These are phyloP conservation scores for Oenanthe sinensis DNA, from an alignment of 129 eudicot species.

Conservation along the genomic window DNA sequence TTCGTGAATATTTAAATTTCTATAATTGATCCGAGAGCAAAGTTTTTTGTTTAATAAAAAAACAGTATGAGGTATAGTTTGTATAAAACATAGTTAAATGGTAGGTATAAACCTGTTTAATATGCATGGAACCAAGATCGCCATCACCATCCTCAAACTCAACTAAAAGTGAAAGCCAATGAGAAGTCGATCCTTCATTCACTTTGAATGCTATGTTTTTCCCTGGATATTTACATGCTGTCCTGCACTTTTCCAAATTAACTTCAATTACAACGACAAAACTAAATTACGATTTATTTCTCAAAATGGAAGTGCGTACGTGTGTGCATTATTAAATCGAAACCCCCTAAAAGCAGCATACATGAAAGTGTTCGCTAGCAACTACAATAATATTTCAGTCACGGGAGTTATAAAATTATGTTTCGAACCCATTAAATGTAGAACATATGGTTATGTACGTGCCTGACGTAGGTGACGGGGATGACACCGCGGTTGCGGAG, in stretches of 20 bases:
- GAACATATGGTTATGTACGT: background rate
- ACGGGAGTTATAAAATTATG: background rate
- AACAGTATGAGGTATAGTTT: background rate
- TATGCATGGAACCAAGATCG: constrained; percentile 91
- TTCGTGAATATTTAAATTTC: no score
- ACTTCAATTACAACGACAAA: background rate
- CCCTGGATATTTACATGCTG: constrained; percentile 91
- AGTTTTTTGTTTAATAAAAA: no score
- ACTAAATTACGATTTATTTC: background rate
- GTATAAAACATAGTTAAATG: background rate
- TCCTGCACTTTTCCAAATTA: constrained; percentile 29
- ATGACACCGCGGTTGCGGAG: constrained; percentile 85
- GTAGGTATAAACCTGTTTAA: constrained; percentile 55
- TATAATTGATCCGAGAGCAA: no score
- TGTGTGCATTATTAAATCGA: background rate
- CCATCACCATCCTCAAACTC: constrained; percentile 99
- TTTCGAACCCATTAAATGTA: no score
- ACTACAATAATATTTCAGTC: background rate
- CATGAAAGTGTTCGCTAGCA: no score
- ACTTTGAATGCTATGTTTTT: constrained; percentile 82
- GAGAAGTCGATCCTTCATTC: constrained; percentile 83
- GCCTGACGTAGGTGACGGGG: constrained; percentile 65
- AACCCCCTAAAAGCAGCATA: background rate
- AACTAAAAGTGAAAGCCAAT: constrained; percentile 84
- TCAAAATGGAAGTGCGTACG: background rate